phyloP scores from a whole-genome alignment of 441 rosid species.

The Macaranga tanarius region DNA sequence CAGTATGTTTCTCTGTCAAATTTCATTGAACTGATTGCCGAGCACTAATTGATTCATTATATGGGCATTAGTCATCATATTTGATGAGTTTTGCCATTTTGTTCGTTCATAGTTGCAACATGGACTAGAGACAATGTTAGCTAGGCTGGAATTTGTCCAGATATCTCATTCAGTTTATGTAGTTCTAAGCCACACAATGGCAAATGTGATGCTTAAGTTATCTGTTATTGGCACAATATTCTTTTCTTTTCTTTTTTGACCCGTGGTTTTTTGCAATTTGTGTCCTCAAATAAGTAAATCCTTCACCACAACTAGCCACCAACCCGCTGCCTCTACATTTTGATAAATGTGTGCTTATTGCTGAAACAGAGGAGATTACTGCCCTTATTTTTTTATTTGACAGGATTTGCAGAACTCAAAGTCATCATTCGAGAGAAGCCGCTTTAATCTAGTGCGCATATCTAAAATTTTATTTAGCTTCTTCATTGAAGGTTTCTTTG shows the following conservation, averaged over 20 bases:
- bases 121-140: background rate
- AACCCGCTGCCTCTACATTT: no score
- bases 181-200: background rate
- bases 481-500: constrained; percentile 15
- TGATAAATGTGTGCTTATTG: background rate
- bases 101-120: background rate
- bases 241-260: background rate
- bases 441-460: constrained; percentile 75
- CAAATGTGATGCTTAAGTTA: background rate
- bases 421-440: constrained; percentile 86
- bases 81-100: background rate
- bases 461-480: constrained; percentile 10
- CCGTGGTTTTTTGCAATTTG: background rate
- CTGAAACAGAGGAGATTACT: constrained; percentile 16
- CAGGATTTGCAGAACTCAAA: constrained; percentile 91
- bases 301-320: no score
- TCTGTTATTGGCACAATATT: background rate
- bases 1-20: background rate
- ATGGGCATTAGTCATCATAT: background rate
- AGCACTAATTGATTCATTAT: background rate
- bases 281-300: no score
- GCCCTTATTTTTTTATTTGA: constrained; percentile 23
- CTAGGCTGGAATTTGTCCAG: background rate
- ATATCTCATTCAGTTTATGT: background rate
- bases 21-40: background rate